Evolutionary conservation across 306 rosid species (phyloP).

Genomic region (Lithocarpus polystachyus): DNA sequence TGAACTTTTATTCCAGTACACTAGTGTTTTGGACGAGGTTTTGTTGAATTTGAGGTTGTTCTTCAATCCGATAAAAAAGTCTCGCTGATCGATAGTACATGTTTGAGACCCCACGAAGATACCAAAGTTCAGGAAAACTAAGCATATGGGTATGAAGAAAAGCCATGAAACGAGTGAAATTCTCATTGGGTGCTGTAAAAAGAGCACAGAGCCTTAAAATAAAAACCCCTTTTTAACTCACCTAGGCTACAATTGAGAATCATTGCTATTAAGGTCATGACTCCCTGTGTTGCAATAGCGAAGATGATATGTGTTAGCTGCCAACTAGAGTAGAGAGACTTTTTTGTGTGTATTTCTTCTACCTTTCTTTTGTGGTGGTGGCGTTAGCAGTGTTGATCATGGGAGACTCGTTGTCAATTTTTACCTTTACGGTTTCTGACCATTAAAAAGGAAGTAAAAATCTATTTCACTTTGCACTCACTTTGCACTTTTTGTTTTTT

Average conservation of each 20-base stretch:
- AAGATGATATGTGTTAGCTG: too few relatives aligned
- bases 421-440: background rate
- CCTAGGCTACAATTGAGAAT: too few relatives aligned
- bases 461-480: too few relatives aligned
- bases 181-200: conserved; percentile 19
- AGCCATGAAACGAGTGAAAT: conserved; percentile 20
- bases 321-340: background rate
- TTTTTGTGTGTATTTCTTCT: background rate
- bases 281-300: too few relatives aligned
- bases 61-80: conserved; percentile 22
- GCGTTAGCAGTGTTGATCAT: background rate
- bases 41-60: background rate
- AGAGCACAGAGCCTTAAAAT: background rate
- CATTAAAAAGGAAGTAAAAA: background rate
- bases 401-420: background rate
- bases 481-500: too few relatives aligned
- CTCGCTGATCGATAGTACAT: conserved; percentile 20
- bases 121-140: background rate
- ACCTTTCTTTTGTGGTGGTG: background rate
- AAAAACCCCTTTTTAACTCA: too few relatives aligned
- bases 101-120: background rate
- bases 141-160: conserved; percentile 3
- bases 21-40: conserved; percentile 3
- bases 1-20: conserved; percentile 21
- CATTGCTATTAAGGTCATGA: too few relatives aligned